Percentiles rank a stretch among this genome's conserved stretches.
Conservation (phyloP, 2,329 filamentous ascomycete species). For the Penicillium sp. region DNA sequence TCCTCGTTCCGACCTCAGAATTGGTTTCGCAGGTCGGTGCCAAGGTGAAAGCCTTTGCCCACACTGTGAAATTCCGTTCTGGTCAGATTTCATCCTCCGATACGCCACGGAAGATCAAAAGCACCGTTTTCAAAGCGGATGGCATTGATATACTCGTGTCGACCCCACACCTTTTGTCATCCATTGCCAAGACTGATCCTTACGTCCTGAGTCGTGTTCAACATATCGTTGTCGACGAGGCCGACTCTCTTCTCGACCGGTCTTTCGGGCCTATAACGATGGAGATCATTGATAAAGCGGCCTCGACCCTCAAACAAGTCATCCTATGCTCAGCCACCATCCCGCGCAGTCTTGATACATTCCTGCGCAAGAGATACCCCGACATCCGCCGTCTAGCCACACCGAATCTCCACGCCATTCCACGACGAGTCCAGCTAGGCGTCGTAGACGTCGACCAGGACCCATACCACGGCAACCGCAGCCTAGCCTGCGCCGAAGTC, state of each 20-base stretch:
- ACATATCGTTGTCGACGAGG: constrained; percentile 89
- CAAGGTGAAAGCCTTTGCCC: constrained; percentile 77
- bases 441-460: constrained; percentile 88
- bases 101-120: constrained; percentile 74
- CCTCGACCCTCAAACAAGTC: constrained; percentile 78
- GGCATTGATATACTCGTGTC: constrained; percentile 83
- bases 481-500: constrained; percentile 87
- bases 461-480: constrained; percentile 91
- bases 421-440: constrained; percentile 86
- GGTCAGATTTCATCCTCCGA: constrained; percentile 76
- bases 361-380: constrained; percentile 77
- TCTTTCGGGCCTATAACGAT: constrained; percentile 83
- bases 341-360: constrained; percentile 79
- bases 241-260: constrained; percentile 90
- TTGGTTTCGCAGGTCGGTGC: constrained; percentile 81
- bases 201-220: constrained; percentile 88
- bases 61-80: constrained; percentile 81
- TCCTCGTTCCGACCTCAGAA: constrained; percentile 89
- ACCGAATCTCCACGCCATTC: constrained; percentile 93
- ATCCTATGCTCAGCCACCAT: constrained; percentile 96
- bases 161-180: constrained; percentile 84
- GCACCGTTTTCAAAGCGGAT: constrained; percentile 71
- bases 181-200: constrained; percentile 83
- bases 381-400: constrained; percentile 83
- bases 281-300: constrained; percentile 73